Evolutionary conservation across 495 filamentous ascomycete genomes (phyloP).

Genomic region (Jackrogersella multiformis): DNA sequence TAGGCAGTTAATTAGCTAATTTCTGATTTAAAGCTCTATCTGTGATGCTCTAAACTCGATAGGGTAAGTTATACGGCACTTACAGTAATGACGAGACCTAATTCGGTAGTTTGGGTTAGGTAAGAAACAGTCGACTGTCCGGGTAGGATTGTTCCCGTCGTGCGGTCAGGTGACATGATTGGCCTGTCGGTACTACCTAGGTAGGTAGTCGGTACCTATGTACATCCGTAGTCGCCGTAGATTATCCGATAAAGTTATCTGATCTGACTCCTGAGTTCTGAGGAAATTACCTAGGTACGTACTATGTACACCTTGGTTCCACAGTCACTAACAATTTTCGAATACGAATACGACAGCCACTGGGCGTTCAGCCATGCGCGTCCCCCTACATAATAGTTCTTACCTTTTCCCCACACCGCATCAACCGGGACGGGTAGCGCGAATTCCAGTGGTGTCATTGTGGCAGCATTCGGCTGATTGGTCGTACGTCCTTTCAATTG

Average conservation of each 20-base stretch:
- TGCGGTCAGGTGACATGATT: conserved; percentile 30
- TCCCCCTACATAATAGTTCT: too few relatives aligned
- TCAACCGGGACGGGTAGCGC: conserved; percentile 37
- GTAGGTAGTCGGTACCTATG: too few relatives aligned
- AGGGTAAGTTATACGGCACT: conserved; percentile 12
- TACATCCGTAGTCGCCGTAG: conserved; percentile 9
- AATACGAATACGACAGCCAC: conserved; percentile 43
- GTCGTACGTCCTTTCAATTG: conserved; percentile 28
- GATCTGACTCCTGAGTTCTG: conserved; percentile 3
- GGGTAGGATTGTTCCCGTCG: conserved; percentile 7
- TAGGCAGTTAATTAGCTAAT: background rate
- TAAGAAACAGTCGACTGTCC: conserved; percentile 11
- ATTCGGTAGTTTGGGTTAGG: conserved; percentile 13
- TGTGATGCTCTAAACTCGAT: conserved; percentile 10
- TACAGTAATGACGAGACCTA: background rate
- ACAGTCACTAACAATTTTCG: conserved; percentile 13
- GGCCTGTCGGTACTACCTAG: background rate
- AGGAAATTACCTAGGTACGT: conserved; percentile 4
- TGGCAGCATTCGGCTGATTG: conserved; percentile 47
- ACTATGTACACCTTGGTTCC: too few relatives aligned
- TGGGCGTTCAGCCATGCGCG: background rate
- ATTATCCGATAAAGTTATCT: conserved; percentile 37
- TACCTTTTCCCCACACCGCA: conserved; percentile 19
- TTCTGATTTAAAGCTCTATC: background rate
- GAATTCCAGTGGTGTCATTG: conserved; percentile 48